Evolutionary conservation across 345 rosid species (phyloP), one percentile per base, ranked within the genome.

Genomic region (Microcos paniculata): DNA sequence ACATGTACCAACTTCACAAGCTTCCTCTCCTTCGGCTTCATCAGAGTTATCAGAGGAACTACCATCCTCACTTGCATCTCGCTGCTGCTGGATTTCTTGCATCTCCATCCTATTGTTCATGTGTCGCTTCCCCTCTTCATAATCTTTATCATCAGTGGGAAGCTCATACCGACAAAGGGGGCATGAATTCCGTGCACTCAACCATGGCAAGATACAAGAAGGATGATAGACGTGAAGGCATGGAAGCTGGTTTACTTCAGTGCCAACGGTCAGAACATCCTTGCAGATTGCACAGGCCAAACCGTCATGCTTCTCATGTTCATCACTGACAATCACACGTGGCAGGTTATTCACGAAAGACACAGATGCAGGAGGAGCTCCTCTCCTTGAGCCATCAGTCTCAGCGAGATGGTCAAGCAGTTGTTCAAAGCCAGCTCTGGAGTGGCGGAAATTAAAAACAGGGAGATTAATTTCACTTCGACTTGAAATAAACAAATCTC

Each of bases 151-250:
- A 71, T 91, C 99, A 19, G 96, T 95, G 35, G 98, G 99, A 72
- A 93, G 94, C 82, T 93, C 98, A 65, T 83, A 91, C 46, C 98
- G 92, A 62, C 99, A 95, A 30, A 93, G 90, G 24, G 99, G 99
- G 77, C 99, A 95, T 28, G 99, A 89, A 84, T 95, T 95, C 59
- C 96, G 88, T 38, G 97, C 65, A 77, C 80, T 86, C 84, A 95
- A 77, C 99, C 99, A 92, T 16, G 96, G 97, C 74, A 92, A 69
- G 73, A 95, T 95, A 85, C 99, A 95, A 53, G 76, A 68, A 52
- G 84, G 85, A 71, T 95, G 97, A 80, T 95, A 95, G 52, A 93
- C 79, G 68, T 95, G 99, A 76, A 73, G 77, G 83, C 99, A 95
- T 1, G 99, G 99, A 81, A 95, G 98, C 80, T 90, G 88, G 71